These are phyloP conservation scores for Coprinopsis strossmayeri DNA, from an alignment of 768 basidiomycete species.

Conservation along the genomic window DNA sequence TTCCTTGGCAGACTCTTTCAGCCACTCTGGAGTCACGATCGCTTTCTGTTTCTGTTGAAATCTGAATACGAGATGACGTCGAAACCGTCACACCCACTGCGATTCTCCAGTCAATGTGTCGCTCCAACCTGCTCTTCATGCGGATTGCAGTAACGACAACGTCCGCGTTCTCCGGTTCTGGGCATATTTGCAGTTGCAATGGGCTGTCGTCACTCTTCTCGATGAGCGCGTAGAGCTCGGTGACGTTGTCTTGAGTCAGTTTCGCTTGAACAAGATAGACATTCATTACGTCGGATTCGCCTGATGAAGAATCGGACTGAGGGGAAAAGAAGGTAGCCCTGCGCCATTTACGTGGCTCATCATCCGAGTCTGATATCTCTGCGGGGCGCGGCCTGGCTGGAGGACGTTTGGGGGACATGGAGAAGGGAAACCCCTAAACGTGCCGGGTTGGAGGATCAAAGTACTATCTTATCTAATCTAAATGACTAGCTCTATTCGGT, in stretches of 20 bases:
- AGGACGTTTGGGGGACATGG: conserved; percentile 10
- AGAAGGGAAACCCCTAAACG: too few species aligned
- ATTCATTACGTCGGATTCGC: conserved; percentile 13
- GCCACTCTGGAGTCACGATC: conserved; percentile 69
- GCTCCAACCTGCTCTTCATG: conserved; percentile 63
- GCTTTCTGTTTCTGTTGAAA: conserved; percentile 50
- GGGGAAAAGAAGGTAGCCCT: conserved; percentile 5
- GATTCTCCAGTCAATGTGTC: conserved; percentile 59
- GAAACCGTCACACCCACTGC: conserved; percentile 40
- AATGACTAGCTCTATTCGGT: background rate
- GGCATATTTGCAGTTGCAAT: conserved; percentile 27
- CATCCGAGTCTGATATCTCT: background rate
- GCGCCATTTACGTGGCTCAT: background rate
- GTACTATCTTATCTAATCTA: conserved; percentile 8
- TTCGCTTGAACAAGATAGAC: conserved; percentile 35
- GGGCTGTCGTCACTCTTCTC: conserved; percentile 17
- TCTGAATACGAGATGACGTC: background rate
- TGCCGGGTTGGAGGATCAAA: too few species aligned
- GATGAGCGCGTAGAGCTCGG: conserved; percentile 29
- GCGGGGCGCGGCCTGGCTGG: conserved; percentile 1
- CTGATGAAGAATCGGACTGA: conserved; percentile 7
- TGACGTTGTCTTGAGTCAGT: conserved; percentile 24
- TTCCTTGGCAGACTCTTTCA: conserved; percentile 47
- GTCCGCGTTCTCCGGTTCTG: conserved; percentile 43
- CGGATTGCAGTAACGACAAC: conserved; percentile 59